Evolutionary conservation across 768 basidiomycete genomes (phyloP).

Genomic region (Scleroderma bovista): DNA sequence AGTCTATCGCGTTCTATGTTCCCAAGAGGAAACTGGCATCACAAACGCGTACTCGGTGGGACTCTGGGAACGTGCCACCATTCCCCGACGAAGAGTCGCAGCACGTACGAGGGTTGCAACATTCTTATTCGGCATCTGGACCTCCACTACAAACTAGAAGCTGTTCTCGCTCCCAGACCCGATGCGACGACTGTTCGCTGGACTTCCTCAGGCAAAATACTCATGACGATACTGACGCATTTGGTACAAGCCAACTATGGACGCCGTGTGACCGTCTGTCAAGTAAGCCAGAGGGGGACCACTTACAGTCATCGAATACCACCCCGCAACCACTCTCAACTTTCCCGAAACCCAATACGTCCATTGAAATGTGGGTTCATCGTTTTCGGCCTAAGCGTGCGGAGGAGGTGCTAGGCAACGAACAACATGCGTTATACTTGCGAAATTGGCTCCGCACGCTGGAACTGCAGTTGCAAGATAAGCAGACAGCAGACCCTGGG

Average conservation of each 20-base stretch:
- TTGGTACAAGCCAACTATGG: no score
- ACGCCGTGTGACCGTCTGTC: no score
- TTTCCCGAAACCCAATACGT: constrained; percentile 16
- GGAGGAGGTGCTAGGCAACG: constrained; percentile 75
- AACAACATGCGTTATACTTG: constrained; percentile 60
- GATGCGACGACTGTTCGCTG: constrained; percentile 4
- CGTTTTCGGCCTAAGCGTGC: constrained; percentile 74
- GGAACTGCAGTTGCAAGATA: constrained; percentile 42
- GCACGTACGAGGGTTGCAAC: constrained; percentile 60
- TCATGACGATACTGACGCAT: background rate
- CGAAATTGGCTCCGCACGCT: constrained; percentile 77
- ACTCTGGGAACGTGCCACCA: constrained; percentile 25
- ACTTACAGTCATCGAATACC: constrained; percentile 4
- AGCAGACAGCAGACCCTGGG: constrained; percentile 4
- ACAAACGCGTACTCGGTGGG: constrained; percentile 2
- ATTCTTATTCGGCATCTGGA: constrained; percentile 21
- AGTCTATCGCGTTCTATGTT: background rate
- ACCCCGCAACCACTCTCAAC: constrained; percentile 37
- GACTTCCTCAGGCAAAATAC: constrained; percentile 15
- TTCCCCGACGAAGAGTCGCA: constrained; percentile 48
- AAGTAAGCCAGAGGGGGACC: no score
- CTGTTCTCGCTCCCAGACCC: background rate
- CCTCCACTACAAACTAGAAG: constrained; percentile 7
- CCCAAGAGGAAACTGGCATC: constrained; percentile 4
- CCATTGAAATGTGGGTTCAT: constrained; percentile 57